Base-by-base conservation (phyloP, 2,329 filamentous ascomycete species). In the Tetracladium maxilliforme region DNA sequence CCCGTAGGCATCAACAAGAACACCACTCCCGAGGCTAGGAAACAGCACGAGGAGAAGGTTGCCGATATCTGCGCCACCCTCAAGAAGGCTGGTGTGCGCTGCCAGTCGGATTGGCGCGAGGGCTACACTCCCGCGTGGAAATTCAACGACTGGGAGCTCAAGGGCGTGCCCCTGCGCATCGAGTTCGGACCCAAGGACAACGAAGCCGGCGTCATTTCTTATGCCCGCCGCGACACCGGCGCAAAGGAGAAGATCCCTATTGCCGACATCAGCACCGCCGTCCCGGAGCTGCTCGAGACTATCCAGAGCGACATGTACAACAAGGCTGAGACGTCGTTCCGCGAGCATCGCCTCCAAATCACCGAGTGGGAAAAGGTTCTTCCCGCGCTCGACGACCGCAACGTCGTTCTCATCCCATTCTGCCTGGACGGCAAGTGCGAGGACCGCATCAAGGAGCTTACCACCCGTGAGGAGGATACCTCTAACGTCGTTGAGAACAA, bases 61-160 rank as follows among this genome's bases (percentile, higher is more conserved):
- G 69, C 83, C 24, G 66, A 69, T 24, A 66, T 98, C 32, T 66
- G 70, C 24, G 54, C 61, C 17, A 65, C 70, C 8, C 64, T 98
- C 25, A 71, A 70, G 44, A 73, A 70, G 32, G 77, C 67, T 12
- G 76, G 75, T 28, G 61, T 98, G 19, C 80, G 90, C 30, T 69
- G 71, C 30, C 78, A 92, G 36, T 70, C 75, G 25, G 90, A 98
- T 47, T 67, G 72, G 47, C 76, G 92, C 31, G 87, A 95, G 25
- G 80, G 79, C 37, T 93, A 95, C 51, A 72, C 84, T 32, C 86
- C 90, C 19, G 84, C 83, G 36, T 95, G 80, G 75, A 98, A 98
- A 56, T 98, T 98, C 64, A 92, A 92, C 56, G 86, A 98, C 55
- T 94, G 84, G 83, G 92, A 98, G 52, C 66, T 95, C 41, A 92